phyloP scores from a whole-genome alignment of 768 basidiomycete genomes.

The Strobilomyces dryophilus region DNA sequence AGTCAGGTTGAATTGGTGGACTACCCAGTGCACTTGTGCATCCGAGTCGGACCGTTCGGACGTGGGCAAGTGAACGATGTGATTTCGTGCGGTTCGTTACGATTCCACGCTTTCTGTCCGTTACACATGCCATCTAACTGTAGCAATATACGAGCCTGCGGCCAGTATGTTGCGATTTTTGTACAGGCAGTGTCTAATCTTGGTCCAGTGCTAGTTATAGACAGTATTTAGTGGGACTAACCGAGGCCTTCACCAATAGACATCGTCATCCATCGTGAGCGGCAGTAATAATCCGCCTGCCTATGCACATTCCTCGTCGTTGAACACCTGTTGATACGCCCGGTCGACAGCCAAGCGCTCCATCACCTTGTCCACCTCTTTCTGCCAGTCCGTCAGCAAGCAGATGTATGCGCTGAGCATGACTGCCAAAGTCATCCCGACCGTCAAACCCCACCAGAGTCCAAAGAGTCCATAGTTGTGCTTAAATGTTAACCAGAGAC shows the following conservation, averaged over 20 bases:
- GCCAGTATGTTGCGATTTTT: no score
- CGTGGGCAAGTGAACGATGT: no score
- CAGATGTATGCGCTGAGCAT: constrained; percentile 36
- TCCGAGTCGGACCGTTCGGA: no score
- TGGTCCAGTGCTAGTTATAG: no score
- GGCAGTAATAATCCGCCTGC: constrained; percentile 30
- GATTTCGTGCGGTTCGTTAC: no score
- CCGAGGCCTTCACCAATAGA: neutral
- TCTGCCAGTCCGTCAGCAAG: constrained; percentile 62
- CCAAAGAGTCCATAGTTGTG: constrained; percentile 60
- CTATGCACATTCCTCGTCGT: neutral
- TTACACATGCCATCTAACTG: no score
- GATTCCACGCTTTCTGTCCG: no score
- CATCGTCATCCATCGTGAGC: constrained; percentile 33
- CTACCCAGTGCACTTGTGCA: no score
- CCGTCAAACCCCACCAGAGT: constrained; percentile 82
- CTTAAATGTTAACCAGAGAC: constrained; percentile 72
- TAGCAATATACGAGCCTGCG: no score
- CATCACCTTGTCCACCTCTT: constrained; percentile 60
- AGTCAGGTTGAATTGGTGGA: no score
- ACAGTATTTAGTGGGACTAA: neutral
- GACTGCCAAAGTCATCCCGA: constrained; percentile 29
- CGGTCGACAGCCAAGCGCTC: constrained; percentile 49
- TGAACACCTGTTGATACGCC: neutral
- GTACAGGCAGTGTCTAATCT: no score